Evolutionary conservation across 768 basidiomycete genomes (phyloP).

Genomic region (Amanita subjunquillea): DNA sequence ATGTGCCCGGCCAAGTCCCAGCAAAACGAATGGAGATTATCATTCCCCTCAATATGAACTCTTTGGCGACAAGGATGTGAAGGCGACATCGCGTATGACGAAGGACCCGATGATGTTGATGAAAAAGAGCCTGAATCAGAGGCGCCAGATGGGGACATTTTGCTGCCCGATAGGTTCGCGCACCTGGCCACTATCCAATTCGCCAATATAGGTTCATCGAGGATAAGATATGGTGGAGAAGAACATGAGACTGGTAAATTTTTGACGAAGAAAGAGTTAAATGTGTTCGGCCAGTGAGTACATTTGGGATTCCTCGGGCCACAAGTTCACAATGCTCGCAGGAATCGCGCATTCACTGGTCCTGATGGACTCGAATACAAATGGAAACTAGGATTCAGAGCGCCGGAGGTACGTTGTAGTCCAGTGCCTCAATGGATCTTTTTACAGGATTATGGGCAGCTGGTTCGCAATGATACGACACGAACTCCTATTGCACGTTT

Average conservation of each 20-base stretch:
- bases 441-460: not conserved
- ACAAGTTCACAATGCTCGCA: not conserved
- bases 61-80: not conserved
- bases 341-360: slow-evolving; percentile 22
- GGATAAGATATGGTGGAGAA: slow-evolving; percentile 3
- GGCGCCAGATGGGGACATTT: not conserved
- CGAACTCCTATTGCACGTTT: slow-evolving; percentile 10
- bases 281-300: slow-evolving; percentile 10
- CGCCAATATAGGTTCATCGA: slow-evolving; percentile 5
- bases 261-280: slow-evolving; percentile 13
- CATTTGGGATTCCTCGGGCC: not conserved
- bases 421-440: not conserved
- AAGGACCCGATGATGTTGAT: not conserved
- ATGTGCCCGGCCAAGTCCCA: not conserved
- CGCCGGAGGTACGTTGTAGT: slow-evolving; percentile 10
- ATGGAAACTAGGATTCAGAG: slow-evolving; percentile 18
- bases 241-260: not conserved
- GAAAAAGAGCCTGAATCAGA: not conserved
- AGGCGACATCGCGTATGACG: not conserved
- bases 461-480: slow-evolving; percentile 3
- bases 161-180: slow-evolving; percentile 5
- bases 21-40: not conserved
- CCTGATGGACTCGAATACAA: slow-evolving; percentile 22
- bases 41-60: not conserved
- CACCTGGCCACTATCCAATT: slow-evolving; percentile 11